Conservation (phyloP, 352 stramenopile species). For the Globisporangium splendens region DNA sequence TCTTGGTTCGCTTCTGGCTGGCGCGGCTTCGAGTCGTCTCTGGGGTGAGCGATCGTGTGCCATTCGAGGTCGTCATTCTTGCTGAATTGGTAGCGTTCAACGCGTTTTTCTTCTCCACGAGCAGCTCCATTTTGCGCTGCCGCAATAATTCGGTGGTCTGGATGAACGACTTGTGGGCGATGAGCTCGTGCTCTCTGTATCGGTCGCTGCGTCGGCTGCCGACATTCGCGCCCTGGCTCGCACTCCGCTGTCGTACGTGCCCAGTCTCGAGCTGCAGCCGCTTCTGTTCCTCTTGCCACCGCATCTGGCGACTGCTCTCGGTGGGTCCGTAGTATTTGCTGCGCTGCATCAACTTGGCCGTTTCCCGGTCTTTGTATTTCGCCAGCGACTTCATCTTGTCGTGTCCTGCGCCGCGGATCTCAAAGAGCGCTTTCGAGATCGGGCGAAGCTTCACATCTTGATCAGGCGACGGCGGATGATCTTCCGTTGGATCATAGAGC, state of each 20-base stretch:
- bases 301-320: constrained; percentile 72
- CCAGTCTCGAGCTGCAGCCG: constrained; percentile 31
- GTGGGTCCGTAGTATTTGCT: constrained; percentile 79
- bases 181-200: constrained; percentile 24
- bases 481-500: constrained; percentile 66
- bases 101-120: constrained; percentile 11
- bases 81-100: neutral
- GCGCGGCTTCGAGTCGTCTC: neutral
- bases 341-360: constrained; percentile 49
- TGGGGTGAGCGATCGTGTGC: constrained; percentile 11
- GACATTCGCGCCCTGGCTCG: constrained; percentile 35
- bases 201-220: constrained; percentile 18
- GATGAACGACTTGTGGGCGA: constrained; percentile 58
- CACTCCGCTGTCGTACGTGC: constrained; percentile 20
- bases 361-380: constrained; percentile 50
- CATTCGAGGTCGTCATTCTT: neutral
- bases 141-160: constrained; percentile 50
- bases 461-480: constrained; percentile 18
- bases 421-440: constrained; percentile 73
- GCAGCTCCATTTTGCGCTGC: constrained; percentile 24
- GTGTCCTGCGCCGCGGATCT: constrained; percentile 59
- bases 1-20: constrained; percentile 12
- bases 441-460: constrained; percentile 67
- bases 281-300: constrained; percentile 71
- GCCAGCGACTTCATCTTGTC: constrained; percentile 54